phyloP scores from a whole-genome alignment of 164 flowering plant genomes.

The Annona cherimola region DNA sequence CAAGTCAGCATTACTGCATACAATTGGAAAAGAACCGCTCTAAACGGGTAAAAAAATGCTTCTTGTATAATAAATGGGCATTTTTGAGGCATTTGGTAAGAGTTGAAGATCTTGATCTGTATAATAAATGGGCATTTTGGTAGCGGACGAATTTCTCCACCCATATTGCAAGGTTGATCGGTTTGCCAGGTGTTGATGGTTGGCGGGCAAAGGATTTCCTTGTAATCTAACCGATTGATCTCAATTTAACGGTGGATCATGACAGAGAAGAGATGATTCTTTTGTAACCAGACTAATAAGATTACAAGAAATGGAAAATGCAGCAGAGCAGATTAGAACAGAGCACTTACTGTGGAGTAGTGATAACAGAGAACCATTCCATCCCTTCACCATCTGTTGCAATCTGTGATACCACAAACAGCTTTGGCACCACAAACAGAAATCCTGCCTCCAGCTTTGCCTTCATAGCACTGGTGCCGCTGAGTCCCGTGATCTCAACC shows the following conservation, averaged over 20 bases:
- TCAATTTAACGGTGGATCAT: neutral
- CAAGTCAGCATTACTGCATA: neutral
- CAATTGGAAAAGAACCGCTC: no score
- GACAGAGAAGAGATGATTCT: neutral
- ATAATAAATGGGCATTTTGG: no score
- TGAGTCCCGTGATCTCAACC: conserved; percentile 59
- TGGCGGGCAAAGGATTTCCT: no score
- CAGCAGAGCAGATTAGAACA: no score
- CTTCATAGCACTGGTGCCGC: conserved; percentile 48
- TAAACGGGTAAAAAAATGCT: no score
- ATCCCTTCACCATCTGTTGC: conserved; percentile 42
- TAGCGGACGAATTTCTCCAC: neutral
- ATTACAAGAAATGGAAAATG: neutral
- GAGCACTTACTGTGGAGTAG: conserved; percentile 46
- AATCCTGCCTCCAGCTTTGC: conserved; percentile 42
- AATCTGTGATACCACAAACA: conserved; percentile 50
- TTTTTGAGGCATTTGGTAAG: no score
- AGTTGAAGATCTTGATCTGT: no score
- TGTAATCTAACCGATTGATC: neutral
- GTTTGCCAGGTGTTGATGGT: no score
- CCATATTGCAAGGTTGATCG: neutral
- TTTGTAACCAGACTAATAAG: neutral
- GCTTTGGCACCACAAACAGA: conserved; percentile 56
- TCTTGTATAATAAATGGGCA: no score
- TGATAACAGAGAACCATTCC: conserved; percentile 60